Base-by-base conservation (phyloP, 306 rosid species). In the Crotalaria pallida region DNA sequence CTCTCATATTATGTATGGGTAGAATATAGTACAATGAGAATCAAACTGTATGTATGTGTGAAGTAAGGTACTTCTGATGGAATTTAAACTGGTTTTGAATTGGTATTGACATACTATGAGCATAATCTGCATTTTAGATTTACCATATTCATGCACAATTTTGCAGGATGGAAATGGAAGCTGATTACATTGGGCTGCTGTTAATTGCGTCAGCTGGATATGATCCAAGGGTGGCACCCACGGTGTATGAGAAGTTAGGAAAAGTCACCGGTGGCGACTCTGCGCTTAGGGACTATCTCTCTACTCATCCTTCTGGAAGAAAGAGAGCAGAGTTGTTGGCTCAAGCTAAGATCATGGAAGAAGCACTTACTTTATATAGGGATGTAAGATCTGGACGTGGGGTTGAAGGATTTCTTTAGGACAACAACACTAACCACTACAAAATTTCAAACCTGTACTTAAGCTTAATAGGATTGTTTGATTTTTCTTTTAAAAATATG, bases 91-190 rank as follows among this genome's bases (percentile, higher is more conserved):
- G 2, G 24, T 40, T 40, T 26, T 40, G 2, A 26, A 56, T 26
- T 56, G 31, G 29, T 8, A 24, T 16, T 16, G 19, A 67, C 19
- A 3, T 67, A 18, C 53, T 38, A 21, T 53, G 52, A 69, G 18
- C 60, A 49, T 24, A 38, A 45, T 34, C 36, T 36, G 47, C 22
- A 34, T n/a, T n/a, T n/a, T n/a, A n/a, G n/a, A n/a, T 31, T 31
- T 22, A 33, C 6, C 41, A 16, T 47, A 11, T 27, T 18, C 34
- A 16, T 75, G 56, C 45, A 7, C 50, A 47, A 31, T 75, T 8
- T 65, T 69, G 8, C 74, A 92, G 96, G 88, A 84, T 83, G 90
- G 96, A 92, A 83, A 77, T 89, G 72, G 96, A 92, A 83, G 98
- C 98, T 0, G 98, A 92, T 71, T 85, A 92, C 76, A 84, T 89